Evolutionary conservation across 2,329 filamentous ascomycete genomes (phyloP), one percentile per base, ranked within the genome.

Genomic region (Thermochaetoides dissita): DNA sequence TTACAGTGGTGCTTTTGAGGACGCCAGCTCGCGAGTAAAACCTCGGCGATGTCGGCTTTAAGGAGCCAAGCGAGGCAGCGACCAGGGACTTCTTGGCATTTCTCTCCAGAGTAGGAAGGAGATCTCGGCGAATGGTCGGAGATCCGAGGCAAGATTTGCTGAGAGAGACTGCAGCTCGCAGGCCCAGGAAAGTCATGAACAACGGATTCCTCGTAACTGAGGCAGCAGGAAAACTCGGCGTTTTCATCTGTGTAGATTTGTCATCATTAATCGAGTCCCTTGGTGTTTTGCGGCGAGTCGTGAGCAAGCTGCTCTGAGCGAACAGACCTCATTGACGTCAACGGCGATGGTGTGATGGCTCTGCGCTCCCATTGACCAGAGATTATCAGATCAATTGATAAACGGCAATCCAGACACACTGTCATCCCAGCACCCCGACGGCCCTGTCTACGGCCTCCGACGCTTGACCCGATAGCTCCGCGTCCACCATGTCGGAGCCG

Each of bases 401-500:
- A 50, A 46, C 42, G 42, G 43, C 36, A 30, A 32, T 28, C 41
- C 30, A 42, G 33, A n/a, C 37, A 34, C 35, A 31, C 29, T 17
- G 24, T 17, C 41, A 11, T 32, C 37, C n/a, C 33, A 34, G 6
- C 31, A 32, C 29, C 42, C 31, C 39, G 8, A 39, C 34, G 30
- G 32, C 7, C 7, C 30, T 38, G 32, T 36, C 36, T 30, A 34
- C 34, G 36, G 33, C 34, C 12, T 34, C 45, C 10, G 34, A 44
- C 34, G 39, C 40, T 39, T 49, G 17, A 24, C 17, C 48, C 48
- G 46, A 49, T 50, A 50, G 39, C 48, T 46, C 48, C 42, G 42
- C 31, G 31, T 33, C 40, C 31, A 48, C 36, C 33, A 55, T 55
- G 53, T 54, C 52, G 49, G 51, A 50, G 46, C 49, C 48, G 46